Evolutionary conservation across 108 stramenopile species (phyloP).

Genomic region (Chaetoceros tenuissimus): DNA sequence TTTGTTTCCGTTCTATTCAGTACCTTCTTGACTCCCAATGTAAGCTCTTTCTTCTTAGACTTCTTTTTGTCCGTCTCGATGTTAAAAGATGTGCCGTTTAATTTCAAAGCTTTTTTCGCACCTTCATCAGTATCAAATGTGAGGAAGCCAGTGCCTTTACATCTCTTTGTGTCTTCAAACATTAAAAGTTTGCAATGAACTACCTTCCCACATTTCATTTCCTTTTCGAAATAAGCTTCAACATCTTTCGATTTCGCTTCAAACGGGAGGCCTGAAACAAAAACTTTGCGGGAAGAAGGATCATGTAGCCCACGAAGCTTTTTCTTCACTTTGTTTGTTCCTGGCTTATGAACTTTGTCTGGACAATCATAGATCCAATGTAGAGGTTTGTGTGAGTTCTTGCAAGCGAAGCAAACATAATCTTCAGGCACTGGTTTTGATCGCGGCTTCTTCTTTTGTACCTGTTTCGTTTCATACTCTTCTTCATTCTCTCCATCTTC

Average conservation of each 20-base stretch:
- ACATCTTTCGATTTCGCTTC: slow-evolving; percentile 52
- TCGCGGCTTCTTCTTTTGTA: slow-evolving; percentile 54
- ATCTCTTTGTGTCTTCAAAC: slow-evolving; percentile 74
- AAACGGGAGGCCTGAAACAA: slow-evolving; percentile 80
- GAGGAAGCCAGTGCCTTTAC: slow-evolving; percentile 74
- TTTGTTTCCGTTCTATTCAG: slow-evolving; percentile 55
- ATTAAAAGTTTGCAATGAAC: slow-evolving; percentile 58
- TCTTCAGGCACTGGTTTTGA: slow-evolving; percentile 70
- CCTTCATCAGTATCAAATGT: slow-evolving; percentile 61
- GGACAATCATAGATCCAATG: slow-evolving; percentile 93
- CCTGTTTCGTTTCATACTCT: slow-evolving; percentile 24
- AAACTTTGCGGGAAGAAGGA: slow-evolving; percentile 66
- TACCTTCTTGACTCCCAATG: slow-evolving; percentile 61
- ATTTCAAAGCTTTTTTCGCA: slow-evolving; percentile 47
- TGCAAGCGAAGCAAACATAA: slow-evolving; percentile 76
- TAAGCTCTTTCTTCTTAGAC: slow-evolving; percentile 44
- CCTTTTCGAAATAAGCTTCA: slow-evolving; percentile 38
- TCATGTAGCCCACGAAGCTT: slow-evolving; percentile 54
- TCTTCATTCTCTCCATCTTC: slow-evolving; percentile 7
- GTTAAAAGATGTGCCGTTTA: slow-evolving; percentile 50
- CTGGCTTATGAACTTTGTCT: slow-evolving; percentile 48
- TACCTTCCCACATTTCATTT: slow-evolving; percentile 38
- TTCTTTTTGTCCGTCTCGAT: slow-evolving; percentile 22
- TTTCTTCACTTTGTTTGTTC: slow-evolving; percentile 60
- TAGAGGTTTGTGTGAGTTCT: slow-evolving; percentile 49